Evolutionary conservation across 306 rosid species (phyloP).

Genomic region (Mucuna pruriens): DNA sequence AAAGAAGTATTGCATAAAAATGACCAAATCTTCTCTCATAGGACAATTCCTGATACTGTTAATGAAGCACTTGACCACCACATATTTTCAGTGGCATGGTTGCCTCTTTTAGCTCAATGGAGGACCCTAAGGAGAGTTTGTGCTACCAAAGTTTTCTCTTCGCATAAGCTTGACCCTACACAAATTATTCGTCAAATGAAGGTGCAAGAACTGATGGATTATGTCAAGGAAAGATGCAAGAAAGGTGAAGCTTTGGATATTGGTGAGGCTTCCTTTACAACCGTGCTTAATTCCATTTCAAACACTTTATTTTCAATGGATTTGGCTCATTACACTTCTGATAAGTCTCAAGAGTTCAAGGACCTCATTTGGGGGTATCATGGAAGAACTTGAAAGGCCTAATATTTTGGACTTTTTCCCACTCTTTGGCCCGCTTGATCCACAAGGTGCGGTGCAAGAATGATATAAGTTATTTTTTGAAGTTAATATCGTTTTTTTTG

Average conservation of each 20-base stretch:
- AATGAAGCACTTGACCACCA: constrained; percentile 20
- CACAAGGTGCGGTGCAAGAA: constrained; percentile 1
- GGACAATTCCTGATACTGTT: neutral
- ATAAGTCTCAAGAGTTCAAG: constrained; percentile 26
- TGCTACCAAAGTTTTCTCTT: constrained; percentile 4
- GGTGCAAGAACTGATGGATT: neutral
- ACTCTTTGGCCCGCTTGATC: neutral
- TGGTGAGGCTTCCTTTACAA: neutral
- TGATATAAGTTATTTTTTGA: neutral
- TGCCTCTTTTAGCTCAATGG: neutral
- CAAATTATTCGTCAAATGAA: neutral
- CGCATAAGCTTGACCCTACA: neutral
- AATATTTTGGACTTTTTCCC: constrained; percentile 23
- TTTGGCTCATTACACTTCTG: constrained; percentile 24
- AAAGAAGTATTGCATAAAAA: neutral
- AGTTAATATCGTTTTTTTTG: neutral
- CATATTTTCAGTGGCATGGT: neutral
- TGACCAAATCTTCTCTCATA: neutral
- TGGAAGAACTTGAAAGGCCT: constrained; percentile 27
- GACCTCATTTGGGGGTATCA: neutral
- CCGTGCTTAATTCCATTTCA: constrained; percentile 19
- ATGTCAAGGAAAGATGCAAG: neutral
- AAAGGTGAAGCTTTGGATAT: constrained; percentile 18
- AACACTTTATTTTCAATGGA: constrained; percentile 20
- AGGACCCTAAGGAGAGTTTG: constrained; percentile 9